These are phyloP conservation scores for Lasiosphaeria miniovina DNA, from an alignment of 495 filamentous ascomycete genomes.

Conservation along the genomic window DNA sequence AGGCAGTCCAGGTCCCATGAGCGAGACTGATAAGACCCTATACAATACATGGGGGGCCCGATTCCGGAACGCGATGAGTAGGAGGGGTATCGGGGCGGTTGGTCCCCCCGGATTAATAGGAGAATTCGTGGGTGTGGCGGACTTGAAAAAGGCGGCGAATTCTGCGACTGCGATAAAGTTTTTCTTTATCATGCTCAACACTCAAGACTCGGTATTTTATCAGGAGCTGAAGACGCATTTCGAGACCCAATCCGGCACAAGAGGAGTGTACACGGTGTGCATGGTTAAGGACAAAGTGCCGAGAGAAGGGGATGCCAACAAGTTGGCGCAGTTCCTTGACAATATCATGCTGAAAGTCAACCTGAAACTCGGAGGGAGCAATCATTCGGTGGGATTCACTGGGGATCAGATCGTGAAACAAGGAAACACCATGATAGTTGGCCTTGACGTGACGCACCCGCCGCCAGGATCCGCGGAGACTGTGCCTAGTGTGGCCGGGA, in stretches of 20 bases:
- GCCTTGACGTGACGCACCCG: conserved; percentile 5
- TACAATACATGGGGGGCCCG: too few species aligned
- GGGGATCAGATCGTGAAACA: background rate
- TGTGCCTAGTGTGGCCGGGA: conserved; percentile 4
- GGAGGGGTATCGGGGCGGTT: too few species aligned
- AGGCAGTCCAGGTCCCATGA: too few species aligned
- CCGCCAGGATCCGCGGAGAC: background rate
- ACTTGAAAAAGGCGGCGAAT: too few species aligned
- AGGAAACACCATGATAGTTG: conserved; percentile 1
- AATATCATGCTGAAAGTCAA: background rate
- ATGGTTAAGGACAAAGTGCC: background rate
- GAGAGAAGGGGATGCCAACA: background rate
- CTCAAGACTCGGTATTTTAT: too few species aligned
- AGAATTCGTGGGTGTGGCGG: too few species aligned
- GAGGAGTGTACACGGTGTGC: background rate
- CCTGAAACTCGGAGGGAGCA: background rate
- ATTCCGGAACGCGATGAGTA: too few species aligned
- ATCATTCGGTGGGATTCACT: background rate
- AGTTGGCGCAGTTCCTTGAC: background rate
- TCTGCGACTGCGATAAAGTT: too few species aligned
- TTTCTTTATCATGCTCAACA: too few species aligned
- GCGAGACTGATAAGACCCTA: too few species aligned
- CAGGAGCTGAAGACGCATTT: too few species aligned
- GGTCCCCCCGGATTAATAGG: too few species aligned
- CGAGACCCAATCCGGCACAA: background rate